phyloP scores from a whole-genome alignment of 768 basidiomycete species.

The button mushroom (Agaricus bisporus) region DNA sequence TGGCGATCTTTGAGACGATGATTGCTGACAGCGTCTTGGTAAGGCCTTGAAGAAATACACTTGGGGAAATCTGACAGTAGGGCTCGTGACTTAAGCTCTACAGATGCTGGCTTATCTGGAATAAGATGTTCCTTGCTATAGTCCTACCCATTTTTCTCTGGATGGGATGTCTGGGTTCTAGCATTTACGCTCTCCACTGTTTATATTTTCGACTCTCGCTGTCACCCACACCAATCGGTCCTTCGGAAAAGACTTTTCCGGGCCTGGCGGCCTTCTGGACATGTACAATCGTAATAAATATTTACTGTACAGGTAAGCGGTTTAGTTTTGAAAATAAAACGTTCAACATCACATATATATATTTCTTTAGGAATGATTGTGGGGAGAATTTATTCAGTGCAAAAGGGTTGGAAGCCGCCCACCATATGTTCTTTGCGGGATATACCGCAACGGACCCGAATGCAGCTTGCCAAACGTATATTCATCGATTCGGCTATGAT shows the following conservation, averaged over 20 bases:
- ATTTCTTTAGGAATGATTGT: constrained; percentile 11
- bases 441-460: constrained; percentile 1
- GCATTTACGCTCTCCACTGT: not conserved
- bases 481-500: constrained; percentile 17
- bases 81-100: constrained; percentile 8
- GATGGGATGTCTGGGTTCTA: constrained; percentile 10
- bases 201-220: not conserved
- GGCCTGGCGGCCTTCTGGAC: constrained; percentile 12
- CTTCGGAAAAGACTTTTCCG: too few relatives aligned
- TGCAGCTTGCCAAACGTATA: constrained; percentile 6
- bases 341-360: not conserved
- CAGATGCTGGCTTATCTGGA: constrained; percentile 17
- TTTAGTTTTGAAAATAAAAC: too few relatives aligned
- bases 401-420: constrained; percentile 1
- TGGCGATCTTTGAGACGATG: constrained; percentile 8
- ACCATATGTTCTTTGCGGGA: constrained; percentile 4
- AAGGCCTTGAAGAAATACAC: not conserved
- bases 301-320: constrained; percentile 17
- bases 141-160: constrained; percentile 13
- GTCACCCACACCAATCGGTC: not conserved
- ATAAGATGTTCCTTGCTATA: constrained; percentile 7
- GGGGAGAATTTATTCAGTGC: constrained; percentile 9
- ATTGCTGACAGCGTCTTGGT: constrained; percentile 15
- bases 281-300: constrained; percentile 13
- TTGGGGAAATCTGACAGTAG: not conserved